Conservation (phyloP, 2,329 filamentous ascomycete genomes). For the Claviceps pusilla region DNA sequence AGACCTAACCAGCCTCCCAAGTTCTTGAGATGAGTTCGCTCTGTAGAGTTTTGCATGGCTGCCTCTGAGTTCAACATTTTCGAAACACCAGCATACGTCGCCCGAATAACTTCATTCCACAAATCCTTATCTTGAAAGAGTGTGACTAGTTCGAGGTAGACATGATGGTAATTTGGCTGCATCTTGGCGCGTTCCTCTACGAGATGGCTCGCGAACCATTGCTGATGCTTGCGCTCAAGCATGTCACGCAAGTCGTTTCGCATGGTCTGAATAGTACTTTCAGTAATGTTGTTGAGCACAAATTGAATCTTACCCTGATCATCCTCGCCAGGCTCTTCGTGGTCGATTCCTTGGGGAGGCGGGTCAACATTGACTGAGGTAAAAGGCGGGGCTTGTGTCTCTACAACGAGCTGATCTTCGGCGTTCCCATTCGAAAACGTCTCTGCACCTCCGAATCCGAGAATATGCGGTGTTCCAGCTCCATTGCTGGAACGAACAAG, state of each 20-base stretch:
- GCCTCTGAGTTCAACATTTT: slow-evolving; percentile 81
- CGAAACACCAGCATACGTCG: slow-evolving; percentile 78
- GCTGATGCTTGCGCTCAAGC: slow-evolving; percentile 67
- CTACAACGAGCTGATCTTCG: slow-evolving; percentile 44
- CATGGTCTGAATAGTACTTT: slow-evolving; percentile 73
- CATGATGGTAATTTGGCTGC: slow-evolving; percentile 88
- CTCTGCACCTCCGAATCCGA: slow-evolving; percentile 26
- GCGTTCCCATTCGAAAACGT: slow-evolving; percentile 53
- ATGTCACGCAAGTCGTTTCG: slow-evolving; percentile 66
- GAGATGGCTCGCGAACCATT: slow-evolving; percentile 92
- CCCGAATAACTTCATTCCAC: slow-evolving; percentile 79
- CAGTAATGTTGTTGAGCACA: slow-evolving; percentile 89
- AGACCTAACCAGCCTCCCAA: slow-evolving; percentile 87
- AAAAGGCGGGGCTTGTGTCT: slow-evolving; percentile 57
- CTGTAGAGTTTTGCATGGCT: slow-evolving; percentile 69
- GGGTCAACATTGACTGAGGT: slow-evolving; percentile 63
- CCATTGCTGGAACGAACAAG: slow-evolving; percentile 41
- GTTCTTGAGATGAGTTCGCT: slow-evolving; percentile 82
- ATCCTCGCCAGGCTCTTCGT: slow-evolving; percentile 71
- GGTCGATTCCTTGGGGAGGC: slow-evolving; percentile 45
- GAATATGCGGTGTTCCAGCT: slow-evolving; percentile 21
- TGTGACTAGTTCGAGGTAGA: slow-evolving; percentile 81
- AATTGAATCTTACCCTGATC: slow-evolving; percentile 90
- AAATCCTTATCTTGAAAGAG: slow-evolving; percentile 65
- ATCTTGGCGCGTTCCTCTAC: slow-evolving; percentile 94